Evolutionary conservation across 352 stramenopile genomes (phyloP), one percentile per base, ranked within the genome.

Genomic region (Phytophthora pluvialis): DNA sequence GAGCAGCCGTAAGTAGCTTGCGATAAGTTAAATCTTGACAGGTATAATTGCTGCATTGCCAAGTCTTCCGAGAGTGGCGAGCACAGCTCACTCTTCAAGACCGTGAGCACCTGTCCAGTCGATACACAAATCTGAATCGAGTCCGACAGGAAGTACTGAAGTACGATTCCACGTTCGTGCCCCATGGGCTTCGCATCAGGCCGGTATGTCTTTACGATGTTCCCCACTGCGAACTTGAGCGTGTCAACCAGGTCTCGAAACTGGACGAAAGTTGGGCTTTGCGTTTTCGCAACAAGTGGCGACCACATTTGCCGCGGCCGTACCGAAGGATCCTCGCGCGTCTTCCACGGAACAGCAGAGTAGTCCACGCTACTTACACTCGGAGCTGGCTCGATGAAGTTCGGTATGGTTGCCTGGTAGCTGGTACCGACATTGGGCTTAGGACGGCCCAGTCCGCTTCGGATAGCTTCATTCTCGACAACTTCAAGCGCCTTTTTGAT

Each of bases 381-480:
- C 4, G 53, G 31, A 39, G 60, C 42, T 52, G 71, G 43, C 35
- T 67, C 51, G 11, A 73, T 61, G 18, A 88, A 79, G 6, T 74
- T 68, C 4, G 83, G 83, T 16, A 90, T 77, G 1, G 12, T 44
- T 16, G 74, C 83, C 60, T 95, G 87, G 45, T 81, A 88, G 13
- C 75, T 73, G 11, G 77, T 60, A 13, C 87, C 87, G 10, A 94
- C 60, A 42, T 93, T 93, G 4, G 84, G 84, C 42, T 90, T 89
- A 26, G 75, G 72, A n/a, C 72, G 75, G 12, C 81, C 82, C 11
- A 92, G 61, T 4, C 81, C 81, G 5, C 69, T 87, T 8, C 82
- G 83, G 39, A 94, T 91, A 4, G 87, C 86, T 53, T 89, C 69
- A 48, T 92, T 83, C 33, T 87, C 77, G 4, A 94, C 72, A 52